phyloP scores from a whole-genome alignment of 2,329 filamentous ascomycete genomes.

The Neofusicoccum sp. region DNA sequence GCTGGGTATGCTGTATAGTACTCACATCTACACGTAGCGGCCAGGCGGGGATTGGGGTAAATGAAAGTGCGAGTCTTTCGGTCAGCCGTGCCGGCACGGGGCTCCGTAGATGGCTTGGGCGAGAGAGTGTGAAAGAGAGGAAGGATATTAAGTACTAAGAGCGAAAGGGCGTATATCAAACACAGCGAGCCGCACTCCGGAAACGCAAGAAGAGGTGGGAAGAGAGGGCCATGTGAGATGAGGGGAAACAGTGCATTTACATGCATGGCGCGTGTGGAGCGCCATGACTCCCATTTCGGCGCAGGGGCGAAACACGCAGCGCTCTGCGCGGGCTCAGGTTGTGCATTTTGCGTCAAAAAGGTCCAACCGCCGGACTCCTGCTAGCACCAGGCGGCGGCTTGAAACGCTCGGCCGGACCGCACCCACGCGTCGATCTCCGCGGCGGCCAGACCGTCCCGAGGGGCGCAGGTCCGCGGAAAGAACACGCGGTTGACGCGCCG shows the following conservation, averaged over 20 bases:
- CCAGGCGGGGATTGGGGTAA: background rate
- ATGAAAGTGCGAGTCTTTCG: background rate
- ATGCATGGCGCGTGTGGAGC: background rate
- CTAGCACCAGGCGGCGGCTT: background rate
- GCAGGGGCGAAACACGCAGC: constrained; percentile 13
- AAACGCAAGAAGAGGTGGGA: constrained; percentile 1
- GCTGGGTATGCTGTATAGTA: background rate
- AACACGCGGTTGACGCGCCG: background rate
- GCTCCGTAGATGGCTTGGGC: background rate
- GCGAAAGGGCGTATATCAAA: constrained; percentile 12
- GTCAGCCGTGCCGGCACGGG: constrained; percentile 15
- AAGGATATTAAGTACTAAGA: constrained; percentile 10
- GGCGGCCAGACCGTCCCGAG: background rate
- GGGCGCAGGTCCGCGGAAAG: background rate
- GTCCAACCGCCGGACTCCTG: background rate
- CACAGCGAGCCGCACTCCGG: background rate
- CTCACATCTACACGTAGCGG: constrained; percentile 15
- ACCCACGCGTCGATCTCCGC: background rate
- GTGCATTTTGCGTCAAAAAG: background rate
- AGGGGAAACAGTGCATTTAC: constrained; percentile 3
- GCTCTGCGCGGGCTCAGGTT: background rate
- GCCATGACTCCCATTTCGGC: constrained; percentile 11
- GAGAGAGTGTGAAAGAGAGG: background rate
- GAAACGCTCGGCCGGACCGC: constrained; percentile 2
- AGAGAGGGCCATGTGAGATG: background rate